Conservation (phyloP, 1,284 basidiomycete genomes). For the Cutaneotrichosporon dermatis region DNA sequence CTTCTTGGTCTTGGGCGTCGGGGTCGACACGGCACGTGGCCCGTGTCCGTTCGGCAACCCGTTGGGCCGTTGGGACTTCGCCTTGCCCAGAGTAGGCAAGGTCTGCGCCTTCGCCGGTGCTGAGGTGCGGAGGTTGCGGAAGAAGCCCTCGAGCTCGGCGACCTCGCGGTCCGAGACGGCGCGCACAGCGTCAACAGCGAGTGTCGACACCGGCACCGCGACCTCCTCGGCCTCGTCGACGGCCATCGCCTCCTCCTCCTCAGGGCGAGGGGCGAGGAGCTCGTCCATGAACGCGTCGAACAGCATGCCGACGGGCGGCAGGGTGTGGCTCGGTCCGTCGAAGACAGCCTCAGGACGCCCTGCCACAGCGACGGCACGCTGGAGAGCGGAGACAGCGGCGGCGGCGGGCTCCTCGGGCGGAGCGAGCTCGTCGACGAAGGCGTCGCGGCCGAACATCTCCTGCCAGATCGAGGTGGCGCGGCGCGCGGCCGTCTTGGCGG, state of each 20-base stretch:
- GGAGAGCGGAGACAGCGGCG: constrained; percentile 25
- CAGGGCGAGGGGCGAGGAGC: constrained; percentile 52
- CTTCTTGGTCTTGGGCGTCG: constrained; percentile 5
- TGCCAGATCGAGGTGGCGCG: constrained; percentile 45
- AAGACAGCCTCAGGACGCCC: constrained; percentile 54
- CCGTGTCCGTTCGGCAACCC: constrained; percentile 5
- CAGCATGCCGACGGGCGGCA: constrained; percentile 69
- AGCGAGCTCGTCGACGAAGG: constrained; percentile 39
- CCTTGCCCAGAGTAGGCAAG: constrained; percentile 2
- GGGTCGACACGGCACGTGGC: constrained; percentile 7
- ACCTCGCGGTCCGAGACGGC: constrained; percentile 17
- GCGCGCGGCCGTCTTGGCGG: neutral
- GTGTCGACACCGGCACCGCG: neutral
- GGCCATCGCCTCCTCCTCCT: constrained; percentile 2
- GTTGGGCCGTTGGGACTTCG: neutral
- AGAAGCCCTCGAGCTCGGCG: constrained; percentile 16
- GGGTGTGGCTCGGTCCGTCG: constrained; percentile 69
- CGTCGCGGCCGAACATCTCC: constrained; percentile 50
- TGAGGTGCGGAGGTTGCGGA: constrained; percentile 4
- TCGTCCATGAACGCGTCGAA: constrained; percentile 69
- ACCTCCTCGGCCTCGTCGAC: constrained; percentile 5
- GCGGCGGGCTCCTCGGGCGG: constrained; percentile 9
- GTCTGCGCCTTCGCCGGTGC: constrained; percentile 3
- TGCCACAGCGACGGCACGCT: constrained; percentile 19
- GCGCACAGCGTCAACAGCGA: constrained; percentile 7